phyloP scores from a whole-genome alignment of 257 asterid genomes.

The Salvia rosmarinus region DNA sequence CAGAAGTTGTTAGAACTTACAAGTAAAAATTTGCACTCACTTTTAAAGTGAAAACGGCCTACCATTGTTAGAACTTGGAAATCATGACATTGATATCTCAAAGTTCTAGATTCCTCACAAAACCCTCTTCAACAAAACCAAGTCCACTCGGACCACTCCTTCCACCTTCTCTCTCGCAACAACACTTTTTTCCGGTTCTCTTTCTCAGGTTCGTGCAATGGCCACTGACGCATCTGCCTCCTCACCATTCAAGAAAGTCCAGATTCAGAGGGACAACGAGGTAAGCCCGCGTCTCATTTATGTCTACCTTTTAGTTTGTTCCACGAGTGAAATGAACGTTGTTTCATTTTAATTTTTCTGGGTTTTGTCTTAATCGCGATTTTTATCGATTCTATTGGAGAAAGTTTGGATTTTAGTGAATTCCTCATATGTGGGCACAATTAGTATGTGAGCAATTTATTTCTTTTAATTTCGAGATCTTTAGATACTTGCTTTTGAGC shows the following conservation, averaged over 20 bases:
- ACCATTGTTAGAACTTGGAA: neutral
- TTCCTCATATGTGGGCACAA: no score
- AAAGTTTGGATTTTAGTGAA: neutral
- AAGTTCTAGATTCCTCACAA: slow-evolving; percentile 43
- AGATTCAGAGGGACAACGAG: slow-evolving; percentile 77
- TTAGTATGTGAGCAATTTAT: no score
- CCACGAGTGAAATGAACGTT: neutral
- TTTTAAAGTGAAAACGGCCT: neutral
- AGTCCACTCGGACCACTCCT: slow-evolving; percentile 24
- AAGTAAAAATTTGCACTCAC: neutral
- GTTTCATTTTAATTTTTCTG: neutral
- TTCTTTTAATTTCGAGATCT: no score
- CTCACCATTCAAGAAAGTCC: slow-evolving; percentile 78
- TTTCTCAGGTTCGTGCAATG: slow-evolving; percentile 67
- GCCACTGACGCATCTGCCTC: slow-evolving; percentile 60
- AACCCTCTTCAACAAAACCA: slow-evolving; percentile 18
- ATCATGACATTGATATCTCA: slow-evolving; percentile 41
- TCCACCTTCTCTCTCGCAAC: slow-evolving; percentile 34
- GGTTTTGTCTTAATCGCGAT: neutral
- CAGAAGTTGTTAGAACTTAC: no score
- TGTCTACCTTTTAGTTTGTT: neutral
- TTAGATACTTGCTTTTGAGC: neutral
- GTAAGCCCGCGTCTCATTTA: slow-evolving; percentile 39
- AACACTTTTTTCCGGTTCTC: slow-evolving; percentile 32
- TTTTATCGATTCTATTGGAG: neutral